Conservation (phyloP, 805 yeast species). For the Saturnispora besseyi region DNA sequence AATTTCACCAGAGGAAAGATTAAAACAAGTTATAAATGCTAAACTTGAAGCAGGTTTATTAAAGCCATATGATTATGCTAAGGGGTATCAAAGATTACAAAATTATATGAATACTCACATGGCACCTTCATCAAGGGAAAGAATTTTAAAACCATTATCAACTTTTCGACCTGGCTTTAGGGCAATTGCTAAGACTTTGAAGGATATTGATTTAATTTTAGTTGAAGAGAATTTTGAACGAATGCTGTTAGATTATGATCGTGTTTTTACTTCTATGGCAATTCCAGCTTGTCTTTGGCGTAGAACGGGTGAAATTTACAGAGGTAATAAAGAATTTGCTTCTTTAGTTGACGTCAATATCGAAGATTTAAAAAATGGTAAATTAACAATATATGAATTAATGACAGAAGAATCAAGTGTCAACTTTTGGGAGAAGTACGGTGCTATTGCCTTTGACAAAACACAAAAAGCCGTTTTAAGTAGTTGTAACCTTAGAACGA, state of each 20-base stretch:
- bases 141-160: conserved; percentile 77
- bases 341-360: conserved; percentile 81
- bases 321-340: conserved; percentile 96
- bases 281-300: conserved; percentile 97
- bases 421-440: conserved; percentile 95
- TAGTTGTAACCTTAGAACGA: conserved; percentile 77
- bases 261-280: conserved; percentile 95
- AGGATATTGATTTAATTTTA: conserved; percentile 81
- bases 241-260: conserved; percentile 84
- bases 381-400: conserved; percentile 81
- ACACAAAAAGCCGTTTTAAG: conserved; percentile 93
- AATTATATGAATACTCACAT: conserved; percentile 88
- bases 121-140: conserved; percentile 73
- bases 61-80: conserved; percentile 88
- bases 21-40: conserved; percentile 89
- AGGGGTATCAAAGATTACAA: conserved; percentile 85
- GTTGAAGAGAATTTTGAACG: conserved; percentile 94
- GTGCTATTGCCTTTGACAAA: conserved; percentile 91
- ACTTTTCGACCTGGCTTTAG: conserved; percentile 88
- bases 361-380: conserved; percentile 88
- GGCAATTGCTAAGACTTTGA: conserved; percentile 81
- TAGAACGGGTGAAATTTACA: conserved; percentile 89
- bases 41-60: conserved; percentile 87
- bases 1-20: conserved; percentile 85
- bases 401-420: conserved; percentile 96